Base-by-base conservation (phyloP, 306 rosid genomes). In the Quercus mongolica region DNA sequence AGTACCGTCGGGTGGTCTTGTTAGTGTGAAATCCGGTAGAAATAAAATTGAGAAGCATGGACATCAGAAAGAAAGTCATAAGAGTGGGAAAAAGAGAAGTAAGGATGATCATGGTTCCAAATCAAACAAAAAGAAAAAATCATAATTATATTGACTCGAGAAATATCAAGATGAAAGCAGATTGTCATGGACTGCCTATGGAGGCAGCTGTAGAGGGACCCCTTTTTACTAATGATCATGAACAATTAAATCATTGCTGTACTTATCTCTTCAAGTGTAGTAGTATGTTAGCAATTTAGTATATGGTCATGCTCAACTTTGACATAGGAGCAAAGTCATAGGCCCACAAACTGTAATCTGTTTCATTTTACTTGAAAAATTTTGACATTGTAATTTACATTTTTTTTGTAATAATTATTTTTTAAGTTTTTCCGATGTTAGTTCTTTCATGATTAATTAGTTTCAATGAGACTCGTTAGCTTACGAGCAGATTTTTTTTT, bases 11-110 rank as follows among this genome's bases (percentile, higher is more conserved):
- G 90, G 93, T 33, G 98, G 94, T 63, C 71, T 87, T n/a, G 19
- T 93, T 11, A 91, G 91, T 77, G 82, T 87, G 80, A 91, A 90
- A 78, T 94, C 97, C 26, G 77, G 75, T 57, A 73, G 67, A 85
- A 80, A 14, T 6, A 83, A 85, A 61, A 64, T 41, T 6, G 83
- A 80, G 73, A 82, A 83, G 59, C 76, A 69, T 41, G 86, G 78
- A 79, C 85, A 85, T 33, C 81, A 69, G 15, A 87, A 80, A 71
- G 88, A 82, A 57, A 82, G 83, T 76, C 83, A 74, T 15, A 85
- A 78, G 75, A 81, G 86, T 57, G 87, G 88, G 70, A 90, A 82
- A 75, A 90, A 80, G 79, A 76, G 92, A 72, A 74, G 82, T 82
- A 82, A 74, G 63, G 86, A 85, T 51, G 81, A 55, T 51, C 81